Conservation (phyloP, 2,329 filamentous ascomycete genomes). For the Aureobasidium sp. region DNA sequence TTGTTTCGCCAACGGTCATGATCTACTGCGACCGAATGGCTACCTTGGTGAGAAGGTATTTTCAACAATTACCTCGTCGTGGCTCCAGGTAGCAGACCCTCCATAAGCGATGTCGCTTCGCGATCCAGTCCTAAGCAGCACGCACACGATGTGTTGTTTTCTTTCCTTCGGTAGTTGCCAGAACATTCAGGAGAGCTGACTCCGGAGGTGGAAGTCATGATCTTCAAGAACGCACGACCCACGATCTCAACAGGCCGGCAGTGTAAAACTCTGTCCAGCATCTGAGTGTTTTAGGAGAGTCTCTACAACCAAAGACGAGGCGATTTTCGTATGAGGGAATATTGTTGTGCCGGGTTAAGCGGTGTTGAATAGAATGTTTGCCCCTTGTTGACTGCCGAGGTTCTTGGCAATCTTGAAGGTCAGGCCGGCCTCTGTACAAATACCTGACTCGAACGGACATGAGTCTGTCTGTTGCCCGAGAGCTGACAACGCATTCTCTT, state of each 20-base stretch:
- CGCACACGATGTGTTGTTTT: background rate
- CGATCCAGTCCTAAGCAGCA: background rate
- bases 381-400: background rate
- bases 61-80: too few species aligned
- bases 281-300: background rate
- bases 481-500: background rate
- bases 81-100: too few species aligned
- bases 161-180: background rate
- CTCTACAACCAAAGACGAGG: background rate
- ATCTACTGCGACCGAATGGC: background rate
- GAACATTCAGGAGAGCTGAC: background rate
- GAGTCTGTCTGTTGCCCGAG: background rate
- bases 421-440: background rate
- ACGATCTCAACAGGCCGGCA: background rate
- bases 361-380: background rate
- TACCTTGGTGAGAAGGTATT: background rate
- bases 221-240: background rate
- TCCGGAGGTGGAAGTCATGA: background rate
- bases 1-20: background rate
- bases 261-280: background rate
- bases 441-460: background rate
- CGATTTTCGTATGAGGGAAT: background rate
- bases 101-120: background rate
- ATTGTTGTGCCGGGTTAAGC: background rate
- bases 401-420: background rate